Conservation (phyloP, 192 early-diverging fungal genomes). For the Coemansia sp. region DNA sequence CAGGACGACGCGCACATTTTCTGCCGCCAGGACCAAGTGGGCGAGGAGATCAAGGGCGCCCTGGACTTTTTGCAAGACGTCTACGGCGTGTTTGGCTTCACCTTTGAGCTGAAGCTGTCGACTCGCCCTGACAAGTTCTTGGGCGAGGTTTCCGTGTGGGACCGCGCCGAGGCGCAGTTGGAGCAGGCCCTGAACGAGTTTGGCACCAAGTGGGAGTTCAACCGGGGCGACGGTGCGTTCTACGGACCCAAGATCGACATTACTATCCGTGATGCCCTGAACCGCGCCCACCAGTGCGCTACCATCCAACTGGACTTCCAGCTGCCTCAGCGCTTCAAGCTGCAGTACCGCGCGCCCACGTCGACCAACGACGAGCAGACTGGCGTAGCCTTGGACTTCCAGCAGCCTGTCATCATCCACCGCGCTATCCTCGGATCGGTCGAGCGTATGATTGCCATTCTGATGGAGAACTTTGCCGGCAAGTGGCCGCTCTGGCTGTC, state of each 20-base stretch:
- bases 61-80: slow-evolving; percentile 90
- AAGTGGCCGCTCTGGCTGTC: slow-evolving; percentile 99
- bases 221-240: slow-evolving; percentile 98
- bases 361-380: slow-evolving; percentile 39
- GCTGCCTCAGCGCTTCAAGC: slow-evolving; percentile 91
- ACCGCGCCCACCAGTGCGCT: slow-evolving; percentile 93
- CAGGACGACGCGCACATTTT: slow-evolving; percentile 99
- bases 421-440: slow-evolving; percentile 97
- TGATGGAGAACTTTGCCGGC: slow-evolving; percentile 95
- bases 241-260: slow-evolving; percentile 99
- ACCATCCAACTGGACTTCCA: slow-evolving; percentile 99
- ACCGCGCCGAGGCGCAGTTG: slow-evolving; percentile 87
- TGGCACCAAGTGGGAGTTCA: slow-evolving; percentile 83
- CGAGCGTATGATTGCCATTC: slow-evolving; percentile 94
- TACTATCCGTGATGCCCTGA: slow-evolving; percentile 89
- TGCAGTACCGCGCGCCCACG: slow-evolving; percentile 83
- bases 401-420: slow-evolving; percentile 98
- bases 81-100: slow-evolving; percentile 95
- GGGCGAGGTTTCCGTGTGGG: slow-evolving; percentile 89
- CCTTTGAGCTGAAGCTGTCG: slow-evolving; percentile 88
- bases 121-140: slow-evolving; percentile 97
- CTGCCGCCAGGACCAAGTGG: slow-evolving; percentile 87
- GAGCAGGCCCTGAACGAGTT: slow-evolving; percentile 78
- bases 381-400: slow-evolving; percentile 39
- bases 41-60: slow-evolving; percentile 78